Conservation (phyloP, 495 filamentous ascomycete genomes). For the Parathielavia appendiculata region DNA sequence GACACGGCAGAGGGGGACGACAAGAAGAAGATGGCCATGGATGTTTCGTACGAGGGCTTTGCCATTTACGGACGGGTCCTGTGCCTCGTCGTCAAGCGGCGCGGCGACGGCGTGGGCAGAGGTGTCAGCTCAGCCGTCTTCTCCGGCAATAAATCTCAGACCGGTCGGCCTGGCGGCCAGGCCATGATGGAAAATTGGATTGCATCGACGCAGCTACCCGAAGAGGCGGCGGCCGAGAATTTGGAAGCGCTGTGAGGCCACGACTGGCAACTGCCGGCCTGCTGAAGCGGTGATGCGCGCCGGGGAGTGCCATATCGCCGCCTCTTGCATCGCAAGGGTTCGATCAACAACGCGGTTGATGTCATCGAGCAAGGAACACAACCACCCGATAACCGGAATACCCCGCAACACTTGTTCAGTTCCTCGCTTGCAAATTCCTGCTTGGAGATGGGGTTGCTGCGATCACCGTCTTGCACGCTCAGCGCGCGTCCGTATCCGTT, state of each 20-base stretch:
- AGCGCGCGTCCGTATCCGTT: background rate
- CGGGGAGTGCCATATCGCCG: background rate
- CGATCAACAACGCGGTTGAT: conserved; percentile 8
- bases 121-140: conserved; percentile 28
- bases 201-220: conserved; percentile 59
- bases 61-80: conserved; percentile 88
- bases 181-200: conserved; percentile 95
- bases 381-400: background rate
- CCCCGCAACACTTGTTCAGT: conserved; percentile 14
- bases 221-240: conserved; percentile 32
- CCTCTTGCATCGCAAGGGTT: background rate
- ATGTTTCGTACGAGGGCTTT: conserved; percentile 90
- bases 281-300: background rate
- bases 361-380: conserved; percentile 7
- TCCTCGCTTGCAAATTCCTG: conserved; percentile 10
- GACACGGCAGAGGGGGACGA: conserved; percentile 54
- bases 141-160: conserved; percentile 27
- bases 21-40: conserved; percentile 81
- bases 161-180: conserved; percentile 49
- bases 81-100: conserved; percentile 76
- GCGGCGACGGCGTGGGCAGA: conserved; percentile 30
- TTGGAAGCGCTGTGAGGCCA: conserved; percentile 20
- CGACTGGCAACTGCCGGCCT: background rate
- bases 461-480: background rate
- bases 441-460: background rate